A percentile compares a stretch with the other conserved stretches of the same genome.
Conservation (phyloP, 140 eudicot genomes). For the Stevia rebaudiana region DNA sequence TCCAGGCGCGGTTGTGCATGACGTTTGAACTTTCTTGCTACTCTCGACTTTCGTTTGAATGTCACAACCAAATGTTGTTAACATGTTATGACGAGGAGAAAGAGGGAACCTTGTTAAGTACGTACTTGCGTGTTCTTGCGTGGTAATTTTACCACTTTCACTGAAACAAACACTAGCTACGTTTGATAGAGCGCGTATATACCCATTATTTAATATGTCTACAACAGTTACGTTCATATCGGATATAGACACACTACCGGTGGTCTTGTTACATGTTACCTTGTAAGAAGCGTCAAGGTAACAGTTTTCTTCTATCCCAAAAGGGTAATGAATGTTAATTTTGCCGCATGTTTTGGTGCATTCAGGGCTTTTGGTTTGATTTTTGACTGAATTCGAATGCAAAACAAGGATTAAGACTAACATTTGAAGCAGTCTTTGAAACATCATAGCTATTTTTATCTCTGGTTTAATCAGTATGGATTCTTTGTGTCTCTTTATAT, state of each 20-base stretch:
- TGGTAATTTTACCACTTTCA: background rate
- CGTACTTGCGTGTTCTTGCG: background rate
- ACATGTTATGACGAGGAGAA: slow-evolving; percentile 11
- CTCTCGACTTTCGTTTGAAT: slow-evolving; percentile 12
- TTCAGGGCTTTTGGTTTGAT: background rate
- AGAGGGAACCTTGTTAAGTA: slow-evolving; percentile 23
- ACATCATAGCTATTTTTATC: background rate
- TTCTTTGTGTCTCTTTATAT: background rate
- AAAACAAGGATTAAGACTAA: background rate
- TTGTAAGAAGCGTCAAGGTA: slow-evolving; percentile 9
- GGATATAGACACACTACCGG: background rate
- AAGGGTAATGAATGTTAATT: slow-evolving; percentile 20
- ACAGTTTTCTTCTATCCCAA: slow-evolving; percentile 21
- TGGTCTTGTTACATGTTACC: slow-evolving; percentile 12
- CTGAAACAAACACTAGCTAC: slow-evolving; percentile 15
- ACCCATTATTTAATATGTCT: slow-evolving; percentile 14
- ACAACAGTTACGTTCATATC: slow-evolving; percentile 12
- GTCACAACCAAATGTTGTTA: slow-evolving; percentile 27
- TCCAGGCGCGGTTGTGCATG: slow-evolving; percentile 19
- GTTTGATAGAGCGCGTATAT: slow-evolving; percentile 12
- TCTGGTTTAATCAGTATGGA: background rate
- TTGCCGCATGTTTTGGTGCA: background rate
- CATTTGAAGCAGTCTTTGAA: background rate
- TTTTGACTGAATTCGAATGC: background rate
- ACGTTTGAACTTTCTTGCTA: background rate